Evolutionary conservation across 2,329 filamentous ascomycete species (phyloP).

Genomic region (Botrytis fragariae): DNA sequence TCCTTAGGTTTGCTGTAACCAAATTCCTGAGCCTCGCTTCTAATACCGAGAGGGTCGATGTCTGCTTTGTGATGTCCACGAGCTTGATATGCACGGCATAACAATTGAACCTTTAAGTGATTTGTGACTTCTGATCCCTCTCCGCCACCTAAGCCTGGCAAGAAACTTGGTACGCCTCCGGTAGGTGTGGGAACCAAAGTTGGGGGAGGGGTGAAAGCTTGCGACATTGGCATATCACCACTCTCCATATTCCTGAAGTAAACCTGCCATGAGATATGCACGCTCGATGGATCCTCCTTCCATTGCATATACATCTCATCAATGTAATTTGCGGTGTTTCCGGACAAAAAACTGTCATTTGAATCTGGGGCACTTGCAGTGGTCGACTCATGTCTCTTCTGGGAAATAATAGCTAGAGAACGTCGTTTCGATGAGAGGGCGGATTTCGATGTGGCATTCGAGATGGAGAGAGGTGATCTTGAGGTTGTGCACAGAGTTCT

Average conservation of each 20-base stretch:
- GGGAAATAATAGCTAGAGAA: constrained; percentile 46
- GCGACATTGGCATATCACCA: constrained; percentile 94
- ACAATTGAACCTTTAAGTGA: constrained; percentile 95
- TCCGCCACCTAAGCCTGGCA: constrained; percentile 65
- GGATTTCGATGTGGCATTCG: constrained; percentile 39
- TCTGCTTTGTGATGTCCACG: constrained; percentile 97
- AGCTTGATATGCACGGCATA: constrained; percentile 96
- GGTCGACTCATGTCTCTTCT: constrained; percentile 55
- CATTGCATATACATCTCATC: constrained; percentile 99
- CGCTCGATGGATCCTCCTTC: constrained; percentile 89
- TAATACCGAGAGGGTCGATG: constrained; percentile 93
- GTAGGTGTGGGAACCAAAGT: constrained; percentile 82
- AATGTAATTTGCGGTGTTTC: constrained; percentile 97
- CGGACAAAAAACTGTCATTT: constrained; percentile 94
- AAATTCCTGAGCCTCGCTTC: constrained; percentile 78
- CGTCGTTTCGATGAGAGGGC: constrained; percentile 48
- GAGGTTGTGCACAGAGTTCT: constrained; percentile 38
- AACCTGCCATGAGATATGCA: constrained; percentile 97
- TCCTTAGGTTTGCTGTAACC: constrained; percentile 88
- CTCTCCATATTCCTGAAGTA: constrained; percentile 99
- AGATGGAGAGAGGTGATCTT: constrained; percentile 44
- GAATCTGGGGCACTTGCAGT: constrained; percentile 64
- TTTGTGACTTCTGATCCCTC: constrained; percentile 84
- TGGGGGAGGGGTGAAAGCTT: constrained; percentile 94
- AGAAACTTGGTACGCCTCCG: constrained; percentile 71